phyloP scores from a whole-genome alignment of 164 flowering plant species.

The Vitis amurensis region DNA sequence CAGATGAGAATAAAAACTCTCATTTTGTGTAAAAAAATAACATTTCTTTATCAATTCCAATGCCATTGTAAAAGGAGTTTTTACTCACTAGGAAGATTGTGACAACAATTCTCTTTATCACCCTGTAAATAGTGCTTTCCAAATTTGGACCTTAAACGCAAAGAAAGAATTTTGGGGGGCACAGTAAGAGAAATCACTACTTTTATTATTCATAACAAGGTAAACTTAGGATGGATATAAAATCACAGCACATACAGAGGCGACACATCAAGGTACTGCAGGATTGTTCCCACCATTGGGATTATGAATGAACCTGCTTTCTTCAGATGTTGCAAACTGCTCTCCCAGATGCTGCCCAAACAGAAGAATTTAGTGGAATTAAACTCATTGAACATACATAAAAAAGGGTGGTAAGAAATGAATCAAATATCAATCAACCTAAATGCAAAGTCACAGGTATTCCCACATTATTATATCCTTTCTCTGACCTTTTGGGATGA shows the following conservation, averaged over 20 bases:
- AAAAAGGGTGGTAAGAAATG: not conserved
- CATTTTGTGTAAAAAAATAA: too few relatives aligned
- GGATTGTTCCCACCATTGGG: not conserved
- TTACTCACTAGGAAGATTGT: not conserved
- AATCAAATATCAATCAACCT: not conserved
- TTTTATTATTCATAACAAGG: not conserved
- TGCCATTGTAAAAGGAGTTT: too few relatives aligned
- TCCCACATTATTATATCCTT: too few relatives aligned
- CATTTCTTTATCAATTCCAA: too few relatives aligned
- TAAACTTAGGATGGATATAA: not conserved
- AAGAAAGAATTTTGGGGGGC: not conserved
- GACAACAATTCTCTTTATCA: constrained; percentile 1
- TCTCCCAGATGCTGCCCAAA: not conserved
- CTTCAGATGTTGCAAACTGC: not conserved
- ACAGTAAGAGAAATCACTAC: not conserved
- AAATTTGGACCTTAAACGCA: constrained; percentile 3
- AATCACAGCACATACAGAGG: not conserved
- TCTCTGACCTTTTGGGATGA: too few relatives aligned
- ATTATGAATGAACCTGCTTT: not conserved
- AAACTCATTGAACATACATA: not conserved
- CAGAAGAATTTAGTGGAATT: not conserved
- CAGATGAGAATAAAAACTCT: too few relatives aligned
- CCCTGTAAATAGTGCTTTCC: not conserved
- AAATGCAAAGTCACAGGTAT: not conserved
- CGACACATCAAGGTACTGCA: not conserved